Evolutionary conservation across 768 basidiomycete genomes (phyloP).

Genomic region (Daedaleopsis sinensis): DNA sequence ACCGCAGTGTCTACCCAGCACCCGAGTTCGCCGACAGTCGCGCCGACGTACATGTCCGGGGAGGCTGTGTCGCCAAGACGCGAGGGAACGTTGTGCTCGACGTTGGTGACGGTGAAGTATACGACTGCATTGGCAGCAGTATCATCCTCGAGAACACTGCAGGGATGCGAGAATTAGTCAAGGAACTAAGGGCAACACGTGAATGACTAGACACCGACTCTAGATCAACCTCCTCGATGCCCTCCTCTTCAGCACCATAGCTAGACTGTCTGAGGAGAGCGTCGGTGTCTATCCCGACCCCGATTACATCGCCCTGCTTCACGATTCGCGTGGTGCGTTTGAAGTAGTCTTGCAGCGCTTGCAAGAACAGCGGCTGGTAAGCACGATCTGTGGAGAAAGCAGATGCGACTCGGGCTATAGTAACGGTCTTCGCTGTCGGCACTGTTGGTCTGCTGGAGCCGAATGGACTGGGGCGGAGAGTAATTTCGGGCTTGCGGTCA

Average conservation of each 20-base stretch:
- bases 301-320: conserved; percentile 75
- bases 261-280: conserved; percentile 21
- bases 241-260: conserved; percentile 7
- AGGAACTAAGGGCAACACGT: neutral
- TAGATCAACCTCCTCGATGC: neutral
- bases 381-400: conserved; percentile 65
- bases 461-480: conserved; percentile 57
- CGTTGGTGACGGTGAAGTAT: conserved; percentile 78
- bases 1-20: conserved; percentile 77
- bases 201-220: conserved; percentile 5
- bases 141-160: neutral
- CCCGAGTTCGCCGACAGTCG: conserved; percentile 71
- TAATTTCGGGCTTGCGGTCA: conserved; percentile 2
- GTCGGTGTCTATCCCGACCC: conserved; percentile 63
- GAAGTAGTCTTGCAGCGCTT: conserved; percentile 68
- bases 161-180: neutral
- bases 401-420: conserved; percentile 81
- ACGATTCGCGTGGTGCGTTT: conserved; percentile 54
- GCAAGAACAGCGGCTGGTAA: conserved; percentile 65
- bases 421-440: conserved; percentile 69
- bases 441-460: conserved; percentile 59
- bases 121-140: conserved; percentile 50
- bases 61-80: conserved; percentile 36
- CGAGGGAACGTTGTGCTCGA: conserved; percentile 64
- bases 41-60: conserved; percentile 56